Evolutionary conservation across 192 early-diverging fungal species (phyloP).

Genomic region (Coemansia sp.): DNA sequence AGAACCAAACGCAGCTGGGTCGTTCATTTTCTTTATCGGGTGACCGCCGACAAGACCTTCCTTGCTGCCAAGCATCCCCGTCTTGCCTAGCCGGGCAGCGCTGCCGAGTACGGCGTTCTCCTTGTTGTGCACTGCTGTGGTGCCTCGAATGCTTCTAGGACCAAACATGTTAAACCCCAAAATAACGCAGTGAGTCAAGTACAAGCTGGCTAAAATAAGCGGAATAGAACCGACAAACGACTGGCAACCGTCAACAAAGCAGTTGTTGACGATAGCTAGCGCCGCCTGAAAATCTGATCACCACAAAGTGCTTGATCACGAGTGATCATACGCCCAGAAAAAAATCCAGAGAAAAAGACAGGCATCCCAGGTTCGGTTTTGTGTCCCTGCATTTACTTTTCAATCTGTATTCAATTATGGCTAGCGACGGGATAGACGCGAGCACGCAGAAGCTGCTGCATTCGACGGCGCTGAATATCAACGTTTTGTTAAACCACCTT

Average conservation of each 20-base stretch:
- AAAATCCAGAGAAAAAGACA: too few relatives aligned
- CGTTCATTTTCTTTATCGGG: neutral
- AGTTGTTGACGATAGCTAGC: neutral
- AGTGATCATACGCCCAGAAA: neutral
- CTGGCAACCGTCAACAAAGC: neutral
- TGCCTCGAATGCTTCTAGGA: constrained; percentile 16
- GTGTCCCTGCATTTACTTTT: neutral
- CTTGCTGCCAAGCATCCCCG: constrained; percentile 17
- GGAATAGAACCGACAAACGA: neutral
- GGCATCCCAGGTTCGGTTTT: neutral
- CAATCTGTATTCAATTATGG: neutral
- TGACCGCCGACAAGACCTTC: neutral
- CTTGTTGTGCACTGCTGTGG: constrained; percentile 19
- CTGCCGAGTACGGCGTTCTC: constrained; percentile 33
- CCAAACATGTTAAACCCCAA: constrained; percentile 24
- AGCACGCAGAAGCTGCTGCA: constrained; percentile 37
- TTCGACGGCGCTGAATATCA: constrained; percentile 17
- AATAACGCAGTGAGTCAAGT: too few relatives aligned
- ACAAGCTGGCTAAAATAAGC: neutral
- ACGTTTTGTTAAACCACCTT: constrained; percentile 26
- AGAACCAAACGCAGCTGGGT: constrained; percentile 15
- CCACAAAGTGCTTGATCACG: neutral
- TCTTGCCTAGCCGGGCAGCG: constrained; percentile 19
- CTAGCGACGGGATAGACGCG: constrained; percentile 9
- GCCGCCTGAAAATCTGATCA: neutral